A percentile compares a stretch with the other conserved stretches of the same genome.
These are phyloP conservation scores for Vitis rupestris DNA, from an alignment of 164 flowering plant genomes.

Conservation along the genomic window DNA sequence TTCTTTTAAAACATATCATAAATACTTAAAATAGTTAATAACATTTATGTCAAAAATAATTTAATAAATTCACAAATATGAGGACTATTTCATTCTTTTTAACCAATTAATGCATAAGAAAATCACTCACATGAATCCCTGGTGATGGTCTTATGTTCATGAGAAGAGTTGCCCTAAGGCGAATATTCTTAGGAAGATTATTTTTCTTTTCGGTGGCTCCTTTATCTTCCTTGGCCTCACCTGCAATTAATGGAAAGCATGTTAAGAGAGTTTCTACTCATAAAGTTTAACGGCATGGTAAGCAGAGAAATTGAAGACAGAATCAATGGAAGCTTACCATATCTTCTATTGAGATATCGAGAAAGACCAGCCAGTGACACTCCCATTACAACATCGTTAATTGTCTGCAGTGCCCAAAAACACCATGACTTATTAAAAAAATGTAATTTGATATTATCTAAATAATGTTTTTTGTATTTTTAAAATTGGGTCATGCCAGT, in stretches of 20 bases:
- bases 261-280: too few species aligned
- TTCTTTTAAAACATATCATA: too few species aligned
- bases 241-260: neutral
- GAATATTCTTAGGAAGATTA: conserved; percentile 33
- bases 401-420: conserved; percentile 12
- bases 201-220: conserved; percentile 11
- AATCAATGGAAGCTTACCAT: conserved; percentile 19
- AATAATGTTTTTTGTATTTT: too few species aligned
- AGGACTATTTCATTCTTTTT: too few species aligned
- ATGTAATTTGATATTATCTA: too few species aligned
- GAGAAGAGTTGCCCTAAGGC: conserved; percentile 44
- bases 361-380: conserved; percentile 41
- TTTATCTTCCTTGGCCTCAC: conserved; percentile 2
- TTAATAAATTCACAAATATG: too few species aligned
- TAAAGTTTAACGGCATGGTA: too few species aligned
- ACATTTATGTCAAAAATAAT: too few species aligned
- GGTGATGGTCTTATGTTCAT: conserved; percentile 44
- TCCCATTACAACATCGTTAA: conserved; percentile 33
- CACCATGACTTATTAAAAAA: neutral
- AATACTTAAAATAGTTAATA: too few species aligned
- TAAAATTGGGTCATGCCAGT: too few species aligned
- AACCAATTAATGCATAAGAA: too few species aligned
- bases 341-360: conserved; percentile 31
- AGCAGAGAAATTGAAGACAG: too few species aligned
- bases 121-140: conserved; percentile 44